Evolutionary conservation across 139 green algal genomes (phyloP).

Genomic region (Tetradesmus lagerheimii): DNA sequence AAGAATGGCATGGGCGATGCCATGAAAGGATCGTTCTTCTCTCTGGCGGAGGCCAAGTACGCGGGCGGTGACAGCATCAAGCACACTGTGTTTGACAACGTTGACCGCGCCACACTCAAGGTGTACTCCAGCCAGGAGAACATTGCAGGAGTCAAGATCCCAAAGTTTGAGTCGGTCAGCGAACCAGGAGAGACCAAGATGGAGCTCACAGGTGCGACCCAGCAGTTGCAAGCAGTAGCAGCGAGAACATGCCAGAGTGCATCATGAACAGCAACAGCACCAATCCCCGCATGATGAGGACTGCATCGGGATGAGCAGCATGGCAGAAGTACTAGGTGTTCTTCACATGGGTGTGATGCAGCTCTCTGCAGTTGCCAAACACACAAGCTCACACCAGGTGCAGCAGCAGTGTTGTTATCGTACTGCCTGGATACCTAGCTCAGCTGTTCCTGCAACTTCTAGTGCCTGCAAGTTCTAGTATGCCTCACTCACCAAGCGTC

Average conservation of each 20-base stretch:
- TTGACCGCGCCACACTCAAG: conserved; percentile 64
- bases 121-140: conserved; percentile 89
- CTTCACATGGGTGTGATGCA: neutral
- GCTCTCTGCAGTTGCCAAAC: neutral
- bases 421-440: too few relatives aligned
- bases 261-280: neutral
- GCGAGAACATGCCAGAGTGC: neutral
- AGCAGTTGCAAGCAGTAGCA: neutral
- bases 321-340: neutral
- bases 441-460: neutral
- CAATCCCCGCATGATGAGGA: too few relatives aligned
- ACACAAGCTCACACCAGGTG: neutral
- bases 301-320: too few relatives aligned
- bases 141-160: conserved; percentile 98
- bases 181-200: conserved; percentile 86
- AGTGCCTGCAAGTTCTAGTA: too few relatives aligned
- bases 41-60: conserved; percentile 96
- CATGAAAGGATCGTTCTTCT: conserved; percentile 95
- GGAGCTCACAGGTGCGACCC: conserved; percentile 72
- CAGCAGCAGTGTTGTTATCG: too few relatives aligned
- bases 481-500: too few relatives aligned
- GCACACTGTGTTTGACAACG: conserved; percentile 96
- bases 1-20: conserved; percentile 94
- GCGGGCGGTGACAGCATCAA: conserved; percentile 93
- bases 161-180: conserved; percentile 84